Conservation (phyloP, 2,329 filamentous ascomycete genomes). For the Magnaporthiopsis rhizophila region DNA sequence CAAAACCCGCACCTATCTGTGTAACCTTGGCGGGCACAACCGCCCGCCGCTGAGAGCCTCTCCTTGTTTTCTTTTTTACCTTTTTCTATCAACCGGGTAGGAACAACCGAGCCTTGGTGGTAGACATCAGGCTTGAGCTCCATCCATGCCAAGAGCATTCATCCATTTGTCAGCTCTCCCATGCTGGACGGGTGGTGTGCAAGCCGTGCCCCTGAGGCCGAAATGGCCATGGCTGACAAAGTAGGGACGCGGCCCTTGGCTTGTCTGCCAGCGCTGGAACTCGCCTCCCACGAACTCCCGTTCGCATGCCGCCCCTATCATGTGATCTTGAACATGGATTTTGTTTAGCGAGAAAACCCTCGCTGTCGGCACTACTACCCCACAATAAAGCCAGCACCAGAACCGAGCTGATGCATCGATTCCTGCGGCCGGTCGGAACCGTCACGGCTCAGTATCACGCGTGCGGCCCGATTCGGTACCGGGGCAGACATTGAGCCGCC, state of each 20-base stretch:
- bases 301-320: neutral
- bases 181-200: neutral
- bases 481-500: neutral
- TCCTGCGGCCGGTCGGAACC: neutral
- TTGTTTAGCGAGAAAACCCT: neutral
- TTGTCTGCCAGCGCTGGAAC: neutral
- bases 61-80: no score
- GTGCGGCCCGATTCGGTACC: neutral
- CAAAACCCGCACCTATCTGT: neutral
- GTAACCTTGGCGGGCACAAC: neutral
- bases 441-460: no score
- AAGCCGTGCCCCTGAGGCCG: no score
- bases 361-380: neutral
- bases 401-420: neutral
- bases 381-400: neutral
- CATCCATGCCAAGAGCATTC: neutral
- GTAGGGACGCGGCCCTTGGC: no score
- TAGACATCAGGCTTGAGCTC: neutral
- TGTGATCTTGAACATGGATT: neutral
- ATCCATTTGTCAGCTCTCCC: neutral
- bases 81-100: neutral
- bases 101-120: neutral
- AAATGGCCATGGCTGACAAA: neutral
- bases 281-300: neutral
- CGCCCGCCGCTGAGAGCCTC: neutral